phyloP scores from a whole-genome alignment of 2,329 filamentous ascomycete species.

The Calonectria leucothoes region DNA sequence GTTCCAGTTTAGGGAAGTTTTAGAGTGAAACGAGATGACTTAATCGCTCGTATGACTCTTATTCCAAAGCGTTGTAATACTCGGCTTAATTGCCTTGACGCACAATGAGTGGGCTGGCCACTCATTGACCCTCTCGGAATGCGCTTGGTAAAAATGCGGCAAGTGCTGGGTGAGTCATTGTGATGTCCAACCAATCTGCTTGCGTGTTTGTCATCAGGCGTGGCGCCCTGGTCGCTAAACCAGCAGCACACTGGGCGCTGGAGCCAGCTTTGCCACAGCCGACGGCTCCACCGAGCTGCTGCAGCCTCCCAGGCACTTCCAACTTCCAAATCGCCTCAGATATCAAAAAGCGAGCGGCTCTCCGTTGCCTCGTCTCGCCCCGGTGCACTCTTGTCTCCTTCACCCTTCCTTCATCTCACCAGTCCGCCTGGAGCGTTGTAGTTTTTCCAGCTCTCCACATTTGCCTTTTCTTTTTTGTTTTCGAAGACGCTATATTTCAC shows the following conservation, averaged over 20 bases:
- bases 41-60: constrained; percentile 23
- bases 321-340: not conserved
- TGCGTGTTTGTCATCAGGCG: not conserved
- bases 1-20: not conserved
- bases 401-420: not conserved
- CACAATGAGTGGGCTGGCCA: constrained; percentile 10
- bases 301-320: constrained; percentile 4
- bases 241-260: not conserved
- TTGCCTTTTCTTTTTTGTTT: constrained; percentile 29
- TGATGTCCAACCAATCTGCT: constrained; percentile 14
- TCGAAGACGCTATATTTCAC: constrained; percentile 45
- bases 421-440: not conserved
- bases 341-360: constrained; percentile 11
- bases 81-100: not conserved
- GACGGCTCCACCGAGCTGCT: constrained; percentile 7
- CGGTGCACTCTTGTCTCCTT: not conserved
- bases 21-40: not conserved
- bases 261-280: constrained; percentile 14
- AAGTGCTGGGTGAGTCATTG: constrained; percentile 18
- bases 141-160: constrained; percentile 11
- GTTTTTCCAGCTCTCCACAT: not conserved
- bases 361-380: not conserved
- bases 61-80: not conserved
- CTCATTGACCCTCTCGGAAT: not conserved
- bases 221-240: not conserved